Conservation (phyloP, 75 land plant species). For the Isoetes taiwanensis region DNA sequence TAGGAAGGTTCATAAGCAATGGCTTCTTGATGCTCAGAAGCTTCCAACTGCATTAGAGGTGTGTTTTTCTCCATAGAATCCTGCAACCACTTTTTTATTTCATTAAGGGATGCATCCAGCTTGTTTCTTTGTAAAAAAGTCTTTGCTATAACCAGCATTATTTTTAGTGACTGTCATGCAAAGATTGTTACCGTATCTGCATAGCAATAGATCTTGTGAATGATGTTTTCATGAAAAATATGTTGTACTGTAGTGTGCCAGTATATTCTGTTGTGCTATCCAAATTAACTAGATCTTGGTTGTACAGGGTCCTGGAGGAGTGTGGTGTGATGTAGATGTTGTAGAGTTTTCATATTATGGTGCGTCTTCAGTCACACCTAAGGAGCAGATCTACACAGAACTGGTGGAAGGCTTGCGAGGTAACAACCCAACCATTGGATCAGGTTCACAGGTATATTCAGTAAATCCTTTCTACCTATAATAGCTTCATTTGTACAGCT, state of each 20-base stretch:
- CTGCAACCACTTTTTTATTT: not conserved
- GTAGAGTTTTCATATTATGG: constrained; percentile 91
- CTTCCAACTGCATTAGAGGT: constrained; percentile 70
- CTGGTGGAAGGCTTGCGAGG: constrained; percentile 84
- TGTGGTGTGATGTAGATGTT: constrained; percentile 98
- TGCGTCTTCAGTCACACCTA: constrained; percentile 67
- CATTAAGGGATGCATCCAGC: too few species aligned
- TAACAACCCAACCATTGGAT: constrained; percentile 71
- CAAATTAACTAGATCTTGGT: too few species aligned
- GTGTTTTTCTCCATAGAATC: not conserved
- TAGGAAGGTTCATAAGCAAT: constrained; percentile 64
- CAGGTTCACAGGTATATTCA: constrained; percentile 95
- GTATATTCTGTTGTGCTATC: too few species aligned
- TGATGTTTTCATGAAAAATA: too few species aligned
- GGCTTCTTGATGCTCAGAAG: constrained; percentile 55
- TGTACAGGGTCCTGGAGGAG: constrained; percentile 86
- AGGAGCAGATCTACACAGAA: constrained; percentile 74
- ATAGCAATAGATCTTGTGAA: too few species aligned
- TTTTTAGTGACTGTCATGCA: too few species aligned
- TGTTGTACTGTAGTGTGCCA: too few species aligned
- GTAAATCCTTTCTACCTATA: too few species aligned
- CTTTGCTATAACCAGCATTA: too few species aligned
- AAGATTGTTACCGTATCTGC: too few species aligned
- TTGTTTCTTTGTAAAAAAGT: too few species aligned
- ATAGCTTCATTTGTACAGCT: too few species aligned